Evolutionary conservation across 2,329 filamentous ascomycete species (phyloP).

Genomic region (Ascochyta rabiei): DNA sequence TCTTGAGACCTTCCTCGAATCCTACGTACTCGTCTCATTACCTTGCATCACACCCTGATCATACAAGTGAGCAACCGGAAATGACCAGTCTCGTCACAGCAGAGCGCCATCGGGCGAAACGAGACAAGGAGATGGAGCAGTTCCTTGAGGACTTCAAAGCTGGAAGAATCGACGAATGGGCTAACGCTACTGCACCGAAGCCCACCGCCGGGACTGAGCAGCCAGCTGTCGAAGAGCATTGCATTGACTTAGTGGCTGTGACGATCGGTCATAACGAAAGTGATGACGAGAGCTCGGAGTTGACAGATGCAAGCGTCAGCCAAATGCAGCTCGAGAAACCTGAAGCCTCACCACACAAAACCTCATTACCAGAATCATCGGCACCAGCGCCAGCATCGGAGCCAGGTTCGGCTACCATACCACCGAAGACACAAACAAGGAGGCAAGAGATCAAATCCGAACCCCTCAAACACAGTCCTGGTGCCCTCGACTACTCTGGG

Average conservation of each 20-base stretch:
- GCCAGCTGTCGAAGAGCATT: neutral
- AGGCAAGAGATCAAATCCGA: neutral
- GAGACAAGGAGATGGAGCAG: conserved; percentile 19
- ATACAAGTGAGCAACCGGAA: conserved; percentile 10
- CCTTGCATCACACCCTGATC: conserved; percentile 16
- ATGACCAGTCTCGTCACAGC: conserved; percentile 13
- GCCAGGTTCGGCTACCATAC: too few relatives aligned
- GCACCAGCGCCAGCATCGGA: neutral
- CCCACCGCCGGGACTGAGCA: neutral
- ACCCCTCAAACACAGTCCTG: conserved; percentile 4
- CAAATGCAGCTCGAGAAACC: neutral
- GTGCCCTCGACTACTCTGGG: conserved; percentile 13
- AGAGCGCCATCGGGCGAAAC: conserved; percentile 16
- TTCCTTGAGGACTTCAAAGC: conserved; percentile 22
- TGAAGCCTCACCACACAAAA: neutral
- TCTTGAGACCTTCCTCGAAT: conserved; percentile 18
- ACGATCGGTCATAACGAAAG: neutral
- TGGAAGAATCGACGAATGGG: conserved; percentile 29
- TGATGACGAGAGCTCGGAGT: neutral
- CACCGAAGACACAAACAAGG: neutral
- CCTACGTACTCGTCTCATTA: conserved; percentile 21
- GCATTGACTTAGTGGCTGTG: too few relatives aligned
- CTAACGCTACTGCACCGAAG: conserved; percentile 1
- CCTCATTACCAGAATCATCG: neutral
- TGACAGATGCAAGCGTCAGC: neutral